Base-by-base conservation (phyloP, 352 stramenopile genomes). In the Pythium phragmiticola region DNA sequence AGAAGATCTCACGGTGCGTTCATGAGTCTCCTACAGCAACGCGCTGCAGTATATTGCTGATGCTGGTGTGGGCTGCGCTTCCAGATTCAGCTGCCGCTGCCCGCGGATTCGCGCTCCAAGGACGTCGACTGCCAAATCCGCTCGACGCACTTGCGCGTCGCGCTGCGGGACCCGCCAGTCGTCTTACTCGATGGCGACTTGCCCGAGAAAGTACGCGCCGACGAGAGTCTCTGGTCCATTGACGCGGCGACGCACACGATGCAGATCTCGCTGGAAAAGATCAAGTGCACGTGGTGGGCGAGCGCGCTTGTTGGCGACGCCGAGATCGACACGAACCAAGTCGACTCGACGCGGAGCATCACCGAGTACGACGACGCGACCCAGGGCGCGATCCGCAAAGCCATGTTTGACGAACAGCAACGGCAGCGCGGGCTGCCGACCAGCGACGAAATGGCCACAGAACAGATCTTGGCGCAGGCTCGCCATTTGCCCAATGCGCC, bases 201-300 rank as follows among this genome's bases (percentile, higher is more conserved):
- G 3, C 80, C 83, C 21, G 96, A 98, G 51, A 84, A 90, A 46
- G 90, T 99, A n/a, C 95, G 97, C 39, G 79, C 93, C 4, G 97
- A 99, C 69, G 97, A 99, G 70, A 98, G 92, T 57, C 88, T 99
- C 63, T 99, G 98, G 98, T 99, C 97, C 1, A 70, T 99, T 23
- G 85, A 95, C 11, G 36, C 9, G 39, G 78, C 62, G 60, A 79
- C 75, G 14, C 65, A 73, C 28, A 84, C 70, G 49, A 64, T 95
- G 34, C 77, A 89, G 26, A 74, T 99, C 16, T 97, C 88, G 41
- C 74, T 99, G 3, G 89, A 98, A 68, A 99, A 99, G 74, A 96
- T 98, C 70, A 82, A 95, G 58, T 96, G 97, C 70, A 98, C 98
- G 79, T 99, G 98, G 98, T 99, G 98, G 98, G 95, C 96, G 37